Conservation (phyloP, 192 early-diverging fungal genomes). For the Allomyces macrogynus region DNA sequence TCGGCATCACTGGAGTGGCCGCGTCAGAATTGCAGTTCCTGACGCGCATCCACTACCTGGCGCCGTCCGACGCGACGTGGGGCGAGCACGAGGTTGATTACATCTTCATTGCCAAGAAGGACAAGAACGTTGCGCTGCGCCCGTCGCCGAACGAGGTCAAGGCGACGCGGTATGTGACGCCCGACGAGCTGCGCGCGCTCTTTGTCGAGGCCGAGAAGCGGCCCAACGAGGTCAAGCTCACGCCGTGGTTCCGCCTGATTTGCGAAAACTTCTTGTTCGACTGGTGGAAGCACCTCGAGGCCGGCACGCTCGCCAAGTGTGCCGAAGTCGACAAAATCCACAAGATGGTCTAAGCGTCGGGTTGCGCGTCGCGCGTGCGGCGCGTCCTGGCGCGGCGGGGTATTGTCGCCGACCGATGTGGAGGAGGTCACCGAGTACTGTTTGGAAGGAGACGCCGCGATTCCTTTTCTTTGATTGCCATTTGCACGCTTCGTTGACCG, state of each 20-base stretch:
- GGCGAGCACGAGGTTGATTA: conserved; percentile 99
- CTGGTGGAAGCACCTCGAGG: conserved; percentile 83
- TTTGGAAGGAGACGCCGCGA: too few relatives aligned
- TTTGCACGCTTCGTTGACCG: too few relatives aligned
- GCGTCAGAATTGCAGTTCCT: conserved; percentile 70
- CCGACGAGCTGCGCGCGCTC: conserved; percentile 56
- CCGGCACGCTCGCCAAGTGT: too few relatives aligned
- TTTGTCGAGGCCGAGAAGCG: conserved; percentile 38
- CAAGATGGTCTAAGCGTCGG: too few relatives aligned
- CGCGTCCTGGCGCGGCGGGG: too few relatives aligned
- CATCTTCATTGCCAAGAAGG: conserved; percentile 58
- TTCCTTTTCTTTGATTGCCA: too few relatives aligned
- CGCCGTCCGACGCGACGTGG: conserved; percentile 88
- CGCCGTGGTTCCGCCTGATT: conserved; percentile 94
- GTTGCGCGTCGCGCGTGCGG: too few relatives aligned
- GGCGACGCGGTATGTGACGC: conserved; percentile 55
- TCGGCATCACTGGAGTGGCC: conserved; percentile 75
- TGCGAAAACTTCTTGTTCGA: conserved; percentile 78
- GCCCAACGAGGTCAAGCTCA: conserved; percentile 37
- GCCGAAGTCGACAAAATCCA: too few relatives aligned
- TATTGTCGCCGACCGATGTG: too few relatives aligned
- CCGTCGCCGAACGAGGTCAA: conserved; percentile 84
- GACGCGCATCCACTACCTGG: conserved; percentile 88
- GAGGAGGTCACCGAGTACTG: too few relatives aligned
- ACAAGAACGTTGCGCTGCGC: conserved; percentile 43